These are phyloP conservation scores for Termitomyces heimii DNA, from an alignment of 768 basidiomycete species.

Conservation along the genomic window DNA sequence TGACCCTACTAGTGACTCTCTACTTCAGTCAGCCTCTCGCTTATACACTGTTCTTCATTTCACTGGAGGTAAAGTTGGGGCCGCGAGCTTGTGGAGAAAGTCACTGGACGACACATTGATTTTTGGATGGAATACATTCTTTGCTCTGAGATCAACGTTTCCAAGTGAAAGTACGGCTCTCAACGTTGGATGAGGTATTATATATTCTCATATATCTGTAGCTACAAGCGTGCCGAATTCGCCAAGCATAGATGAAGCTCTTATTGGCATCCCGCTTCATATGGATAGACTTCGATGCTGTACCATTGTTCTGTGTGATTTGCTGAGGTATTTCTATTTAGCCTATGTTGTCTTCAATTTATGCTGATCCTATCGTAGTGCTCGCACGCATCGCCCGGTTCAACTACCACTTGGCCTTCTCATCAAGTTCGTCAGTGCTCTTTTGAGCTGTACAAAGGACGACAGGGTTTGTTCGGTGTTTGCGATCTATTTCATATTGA, in stretches of 20 bases:
- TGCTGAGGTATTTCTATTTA: constrained; percentile 41
- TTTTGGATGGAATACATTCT: constrained; percentile 61
- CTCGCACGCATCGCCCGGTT: constrained; percentile 54
- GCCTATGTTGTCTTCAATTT: background rate
- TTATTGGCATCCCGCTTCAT: constrained; percentile 45
- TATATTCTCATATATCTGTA: background rate
- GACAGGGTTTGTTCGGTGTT: constrained; percentile 30
- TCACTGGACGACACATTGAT: constrained; percentile 63
- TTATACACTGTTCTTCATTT: constrained; percentile 61
- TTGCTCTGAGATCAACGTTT: constrained; percentile 56
- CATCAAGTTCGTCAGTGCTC: constrained; percentile 42
- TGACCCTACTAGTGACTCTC: constrained; percentile 27
- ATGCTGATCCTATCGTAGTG: constrained; percentile 29
- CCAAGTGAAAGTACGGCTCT: constrained; percentile 32
- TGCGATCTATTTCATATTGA: background rate
- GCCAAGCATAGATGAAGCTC: constrained; percentile 27
- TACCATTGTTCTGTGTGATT: constrained; percentile 41
- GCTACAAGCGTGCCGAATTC: constrained; percentile 2
- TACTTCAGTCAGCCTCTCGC: constrained; percentile 44
- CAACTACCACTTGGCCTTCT: constrained; percentile 64
- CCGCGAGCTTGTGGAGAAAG: constrained; percentile 67
- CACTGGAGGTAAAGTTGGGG: constrained; percentile 77
- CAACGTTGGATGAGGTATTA: background rate
- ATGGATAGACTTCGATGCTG: constrained; percentile 57
- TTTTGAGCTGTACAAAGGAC: constrained; percentile 44